Conservation (phyloP, 2,329 filamentous ascomycete species). For the Neonectria neomacrospora region DNA sequence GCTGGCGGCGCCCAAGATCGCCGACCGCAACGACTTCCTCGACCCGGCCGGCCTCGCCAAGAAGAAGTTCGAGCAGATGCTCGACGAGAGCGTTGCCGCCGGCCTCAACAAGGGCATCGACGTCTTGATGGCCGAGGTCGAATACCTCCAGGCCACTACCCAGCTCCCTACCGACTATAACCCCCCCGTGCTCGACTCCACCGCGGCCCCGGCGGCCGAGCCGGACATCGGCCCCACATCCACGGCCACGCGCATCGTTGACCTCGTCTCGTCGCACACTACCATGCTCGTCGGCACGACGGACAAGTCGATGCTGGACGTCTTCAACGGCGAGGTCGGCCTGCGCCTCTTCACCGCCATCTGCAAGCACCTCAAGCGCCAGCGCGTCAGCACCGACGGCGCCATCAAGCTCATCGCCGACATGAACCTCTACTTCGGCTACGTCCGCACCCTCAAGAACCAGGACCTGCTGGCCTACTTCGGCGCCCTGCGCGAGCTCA, state of each 20-base stretch:
- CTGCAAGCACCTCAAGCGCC: conserved; percentile 97
- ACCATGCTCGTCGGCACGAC: conserved; percentile 94
- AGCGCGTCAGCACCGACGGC: conserved; percentile 89
- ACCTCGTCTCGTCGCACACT: conserved; percentile 88
- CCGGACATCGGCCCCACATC: conserved; percentile 74
- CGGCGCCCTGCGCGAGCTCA: conserved; percentile 87
- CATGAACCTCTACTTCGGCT: conserved; percentile 93
- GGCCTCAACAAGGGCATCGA: conserved; percentile 98
- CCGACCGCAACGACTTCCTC: conserved; percentile 93
- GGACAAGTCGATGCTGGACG: conserved; percentile 97
- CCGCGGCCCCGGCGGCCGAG: conserved; percentile 41
- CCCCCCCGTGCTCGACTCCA: conserved; percentile 57
- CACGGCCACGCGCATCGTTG: conserved; percentile 83
- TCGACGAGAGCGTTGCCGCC: conserved; percentile 94
- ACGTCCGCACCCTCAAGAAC: conserved; percentile 84
- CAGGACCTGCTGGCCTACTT: conserved; percentile 89
- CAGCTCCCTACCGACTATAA: conserved; percentile 93
- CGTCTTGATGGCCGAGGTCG: conserved; percentile 97
- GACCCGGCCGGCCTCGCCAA: conserved; percentile 93
- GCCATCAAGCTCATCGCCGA: conserved; percentile 94
- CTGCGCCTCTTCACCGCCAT: conserved; percentile 89
- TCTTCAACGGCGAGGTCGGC: conserved; percentile 98
- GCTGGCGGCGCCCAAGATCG: conserved; percentile 81
- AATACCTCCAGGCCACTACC: conserved; percentile 90
- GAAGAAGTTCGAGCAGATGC: conserved; percentile 98